phyloP scores from a whole-genome alignment of 768 basidiomycete genomes.

The Boletus tylopilopsis region DNA sequence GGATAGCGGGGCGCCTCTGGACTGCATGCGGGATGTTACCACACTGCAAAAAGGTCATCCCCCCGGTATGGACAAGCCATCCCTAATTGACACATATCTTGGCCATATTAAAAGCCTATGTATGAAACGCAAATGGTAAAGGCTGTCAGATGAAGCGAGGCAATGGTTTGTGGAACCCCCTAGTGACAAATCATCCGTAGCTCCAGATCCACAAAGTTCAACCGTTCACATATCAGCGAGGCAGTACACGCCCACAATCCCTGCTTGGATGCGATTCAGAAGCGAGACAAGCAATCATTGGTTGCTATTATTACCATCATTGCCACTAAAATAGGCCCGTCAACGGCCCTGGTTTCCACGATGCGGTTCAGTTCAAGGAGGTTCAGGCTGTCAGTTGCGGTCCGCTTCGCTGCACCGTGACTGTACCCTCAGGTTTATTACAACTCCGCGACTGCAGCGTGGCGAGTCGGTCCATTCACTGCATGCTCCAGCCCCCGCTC shows the following conservation, averaged over 20 bases:
- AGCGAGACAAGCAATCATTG: constrained; percentile 16
- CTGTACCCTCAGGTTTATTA: constrained; percentile 15
- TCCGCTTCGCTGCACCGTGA: neutral
- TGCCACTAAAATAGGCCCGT: constrained; percentile 16
- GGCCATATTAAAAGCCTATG: constrained; percentile 29
- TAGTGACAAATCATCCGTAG: constrained; percentile 18
- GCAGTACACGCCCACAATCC: constrained; percentile 21
- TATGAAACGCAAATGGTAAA: constrained; percentile 28
- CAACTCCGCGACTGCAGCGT: constrained; percentile 33
- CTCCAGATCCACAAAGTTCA: constrained; percentile 18
- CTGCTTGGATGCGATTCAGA: constrained; percentile 16
- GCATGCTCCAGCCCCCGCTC: constrained; percentile 6
- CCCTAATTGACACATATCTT: constrained; percentile 26
- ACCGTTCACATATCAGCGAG: constrained; percentile 25
- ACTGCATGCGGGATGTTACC: constrained; percentile 18
- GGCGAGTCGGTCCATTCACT: constrained; percentile 7
- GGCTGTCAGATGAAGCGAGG: constrained; percentile 21
- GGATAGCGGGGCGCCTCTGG: constrained; percentile 19
- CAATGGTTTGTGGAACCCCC: constrained; percentile 16
- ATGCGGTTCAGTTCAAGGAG: constrained; percentile 1
- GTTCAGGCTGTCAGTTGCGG: neutral
- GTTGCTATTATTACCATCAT: constrained; percentile 29
- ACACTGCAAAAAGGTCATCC: constrained; percentile 21
- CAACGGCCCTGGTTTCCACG: constrained; percentile 9
- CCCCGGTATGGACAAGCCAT: constrained; percentile 29